Conservation (phyloP, 495 filamentous ascomycete species). For the Penicillium tannophilum region DNA sequence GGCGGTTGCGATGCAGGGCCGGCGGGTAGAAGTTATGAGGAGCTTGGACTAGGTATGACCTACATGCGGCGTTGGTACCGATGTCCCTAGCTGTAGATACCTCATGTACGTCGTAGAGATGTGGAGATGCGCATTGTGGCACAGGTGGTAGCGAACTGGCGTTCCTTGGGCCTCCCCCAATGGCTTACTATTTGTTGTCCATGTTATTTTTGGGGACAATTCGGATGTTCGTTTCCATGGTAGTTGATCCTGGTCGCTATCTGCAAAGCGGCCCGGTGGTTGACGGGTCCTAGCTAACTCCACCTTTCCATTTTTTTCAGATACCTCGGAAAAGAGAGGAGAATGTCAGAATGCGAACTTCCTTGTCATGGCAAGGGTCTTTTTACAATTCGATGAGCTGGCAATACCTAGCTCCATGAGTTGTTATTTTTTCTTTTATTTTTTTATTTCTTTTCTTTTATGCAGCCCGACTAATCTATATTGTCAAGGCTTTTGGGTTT, state of each 20-base stretch:
- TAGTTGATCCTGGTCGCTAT: neutral
- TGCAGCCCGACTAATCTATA: conserved; percentile 15
- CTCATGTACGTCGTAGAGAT: neutral
- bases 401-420: conserved; percentile 18
- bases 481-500: neutral
- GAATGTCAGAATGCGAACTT: conserved; percentile 2
- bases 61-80: conserved; percentile 6
- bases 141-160: conserved; percentile 6
- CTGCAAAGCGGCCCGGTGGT: conserved; percentile 1
- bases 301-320: neutral
- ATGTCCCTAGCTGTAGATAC: neutral
- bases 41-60: conserved; percentile 1
- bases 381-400: conserved; percentile 35
- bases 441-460: neutral
- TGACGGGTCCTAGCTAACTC: neutral
- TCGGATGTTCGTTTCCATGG: neutral
- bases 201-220: neutral
- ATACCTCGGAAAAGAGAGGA: neutral
- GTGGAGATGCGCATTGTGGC: neutral
- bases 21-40: conserved; percentile 4
- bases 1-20: conserved; percentile 7
- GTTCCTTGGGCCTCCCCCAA: conserved; percentile 2
- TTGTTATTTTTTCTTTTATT: conserved; percentile 4
- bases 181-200: neutral
- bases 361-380: neutral